These are phyloP conservation scores for Diplodia corticola DNA, from an alignment of 2,329 filamentous ascomycete species.

Conservation along the genomic window DNA sequence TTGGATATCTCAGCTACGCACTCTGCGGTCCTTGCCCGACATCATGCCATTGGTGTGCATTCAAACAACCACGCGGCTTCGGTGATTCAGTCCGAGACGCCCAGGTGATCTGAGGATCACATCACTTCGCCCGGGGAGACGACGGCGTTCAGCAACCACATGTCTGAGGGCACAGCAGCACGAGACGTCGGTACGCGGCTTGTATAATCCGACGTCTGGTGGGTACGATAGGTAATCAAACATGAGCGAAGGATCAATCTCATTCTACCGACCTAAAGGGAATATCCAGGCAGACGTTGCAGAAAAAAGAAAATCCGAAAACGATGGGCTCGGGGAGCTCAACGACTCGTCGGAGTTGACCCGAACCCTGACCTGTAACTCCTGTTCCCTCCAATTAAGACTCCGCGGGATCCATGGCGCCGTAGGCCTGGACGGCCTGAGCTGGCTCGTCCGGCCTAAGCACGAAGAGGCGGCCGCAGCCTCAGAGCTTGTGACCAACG, in stretches of 20 bases:
- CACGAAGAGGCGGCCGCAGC: not conserved
- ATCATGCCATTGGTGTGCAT: not conserved
- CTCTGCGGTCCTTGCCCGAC: not conserved
- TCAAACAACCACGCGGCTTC: not conserved
- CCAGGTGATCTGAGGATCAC: not conserved
- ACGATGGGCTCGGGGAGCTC: not conserved
- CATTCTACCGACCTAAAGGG: not conserved
- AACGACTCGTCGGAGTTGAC: conserved; percentile 7
- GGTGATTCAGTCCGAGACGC: not conserved
- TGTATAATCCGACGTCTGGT: not conserved
- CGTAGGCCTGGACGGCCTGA: not conserved
- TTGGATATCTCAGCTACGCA: not conserved
- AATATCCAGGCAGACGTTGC: not conserved
- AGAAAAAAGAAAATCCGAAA: not conserved
- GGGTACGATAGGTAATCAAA: not conserved
- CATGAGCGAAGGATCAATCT: not conserved
- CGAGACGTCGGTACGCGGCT: not conserved
- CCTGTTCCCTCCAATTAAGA: conserved; percentile 1
- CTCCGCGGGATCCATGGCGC: not conserved
- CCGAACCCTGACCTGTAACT: conserved; percentile 5
- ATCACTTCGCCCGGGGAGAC: not conserved
- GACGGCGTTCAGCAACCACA: not conserved
- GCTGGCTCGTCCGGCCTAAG: not conserved
- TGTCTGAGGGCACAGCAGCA: conserved; percentile 1
- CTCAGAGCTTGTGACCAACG: conserved; percentile 39